Base-by-base conservation (phyloP, 1,284 basidiomycete species). In the Ustilago xerochloae region DNA sequence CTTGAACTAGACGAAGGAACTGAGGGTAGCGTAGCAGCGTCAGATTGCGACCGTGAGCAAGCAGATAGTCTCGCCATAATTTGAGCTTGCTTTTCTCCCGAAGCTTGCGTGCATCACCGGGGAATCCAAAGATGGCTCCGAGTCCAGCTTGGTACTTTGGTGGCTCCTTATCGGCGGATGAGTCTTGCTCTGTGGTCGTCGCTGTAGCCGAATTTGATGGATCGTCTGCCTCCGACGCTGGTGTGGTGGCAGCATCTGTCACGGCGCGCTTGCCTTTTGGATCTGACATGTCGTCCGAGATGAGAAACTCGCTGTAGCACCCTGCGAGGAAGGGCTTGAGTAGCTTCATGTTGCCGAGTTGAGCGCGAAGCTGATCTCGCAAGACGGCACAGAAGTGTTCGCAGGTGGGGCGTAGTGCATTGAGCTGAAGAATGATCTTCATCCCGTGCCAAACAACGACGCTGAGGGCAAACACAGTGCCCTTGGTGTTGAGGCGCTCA, bases 51-150 rank as follows among this genome's bases (percentile, higher is more conserved):
- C 93, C 93, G 78, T 95, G 93, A 12, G 88, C 91, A 18, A 55
- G 24, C 2, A 83, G 66, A 85, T 99, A 99, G 59, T 90, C 90
- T 20, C 91, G 91, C 97, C 97, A 99, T 13, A 99, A 88, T 85
- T 97, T 98, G 80, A 97, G 91, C 86, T 99, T 99, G 41, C 93
- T 97, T 59, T 93, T 93, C 86, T 99, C 97, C 30, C 96, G 90
- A 61, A 84, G 62, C 65, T 82, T 80, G 29, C 75, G 71, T 22
- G 81, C 74, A 57, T 84, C 82, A 18, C 85, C 85, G 6, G 85
- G 85, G 51, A 81, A 86, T 49, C 81, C 83, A 59, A 81, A 85
- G 3, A 61, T 65, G 8, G 71, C 75, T 10, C 84, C 81, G 0
- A 85, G 78, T 22, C 83, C 84, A 22, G 77, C 75, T 54, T 60